phyloP scores from a whole-genome alignment of 305 asterid species.

The Ilex paraguariensis region DNA sequence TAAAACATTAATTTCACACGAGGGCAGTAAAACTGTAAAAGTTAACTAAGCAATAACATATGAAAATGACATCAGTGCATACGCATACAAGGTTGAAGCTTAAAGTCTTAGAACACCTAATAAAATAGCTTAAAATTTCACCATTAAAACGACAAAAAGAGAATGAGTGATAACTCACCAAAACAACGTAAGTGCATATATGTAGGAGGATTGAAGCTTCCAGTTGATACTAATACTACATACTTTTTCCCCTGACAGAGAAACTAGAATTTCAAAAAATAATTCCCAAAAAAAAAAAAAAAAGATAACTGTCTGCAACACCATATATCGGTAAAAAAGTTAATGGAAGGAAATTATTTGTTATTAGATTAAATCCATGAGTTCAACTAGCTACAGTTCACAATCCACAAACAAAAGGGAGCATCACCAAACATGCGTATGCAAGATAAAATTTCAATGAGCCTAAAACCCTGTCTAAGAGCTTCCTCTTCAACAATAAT shows the following conservation, averaged over 20 bases:
- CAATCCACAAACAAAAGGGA: no score
- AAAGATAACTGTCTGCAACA: no score
- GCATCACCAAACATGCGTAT: no score
- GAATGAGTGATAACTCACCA: conserved; percentile 33
- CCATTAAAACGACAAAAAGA: not conserved
- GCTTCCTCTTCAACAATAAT: no score
- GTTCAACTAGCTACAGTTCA: no score
- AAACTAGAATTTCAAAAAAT: not conserved
- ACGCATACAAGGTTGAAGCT: not conserved
- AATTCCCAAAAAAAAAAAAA: not conserved
- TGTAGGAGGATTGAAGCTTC: conserved; percentile 84
- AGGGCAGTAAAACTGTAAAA: no score
- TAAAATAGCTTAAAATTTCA: not conserved
- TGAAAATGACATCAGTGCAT: not conserved
- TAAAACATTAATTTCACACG: no score
- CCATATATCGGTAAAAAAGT: no score
- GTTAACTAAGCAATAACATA: no score
- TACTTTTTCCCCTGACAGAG: conserved; percentile 28
- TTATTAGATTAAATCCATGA: no score
- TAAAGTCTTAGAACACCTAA: not conserved
- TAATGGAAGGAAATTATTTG: not conserved
- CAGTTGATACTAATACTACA: conserved; percentile 64
- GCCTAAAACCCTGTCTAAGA: no score
- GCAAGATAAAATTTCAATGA: no score
- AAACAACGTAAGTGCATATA: conserved; percentile 80